Base-by-base conservation (phyloP, 1,139 yeast genomes). In the Debaryomyces singareniensis region DNA sequence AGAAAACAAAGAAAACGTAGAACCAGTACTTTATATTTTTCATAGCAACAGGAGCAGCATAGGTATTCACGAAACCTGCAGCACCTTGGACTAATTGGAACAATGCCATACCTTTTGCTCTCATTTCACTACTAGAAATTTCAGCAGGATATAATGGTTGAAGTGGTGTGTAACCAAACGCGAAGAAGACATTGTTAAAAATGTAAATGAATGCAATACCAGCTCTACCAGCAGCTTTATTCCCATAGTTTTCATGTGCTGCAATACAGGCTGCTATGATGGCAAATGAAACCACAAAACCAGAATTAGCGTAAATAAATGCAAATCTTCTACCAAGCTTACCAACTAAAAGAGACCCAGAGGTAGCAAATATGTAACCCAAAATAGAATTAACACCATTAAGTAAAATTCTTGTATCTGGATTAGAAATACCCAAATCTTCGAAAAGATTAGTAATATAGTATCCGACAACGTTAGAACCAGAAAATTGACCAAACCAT, bases 31-130 rank as follows among this genome's bases (percentile, higher is more conserved):
- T 33, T 24, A 46, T 47, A 22, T 42, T 47, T 25, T 43, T 29
- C 50, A 47, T 45, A 15, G 50, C 51, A n/a, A 35, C 26, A 3
- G 52, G 51, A 5, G 51, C 41, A 13, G 48, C 44, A 31, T 40
- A 46, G 25, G 37, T 36, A 30, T 45, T 45, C 27, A 45, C 36
- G 13, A 48, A 45, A 5, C 38, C 34, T 5, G 49, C 50, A 16
- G 40, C 39, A 24, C 47, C 47, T 3, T 42, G 32, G 5, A 39
- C 33, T 9, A 45, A 27, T 13, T 37, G 32, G 25, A 39, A 36
- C 11, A 45, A 29, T 4, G 41, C 43, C 38, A 43, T 35, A 14
- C 43, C 40, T 26, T 43, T 38, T 15, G 45, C 38, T 29, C 51
- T 43, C 34, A 44, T 35, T 10, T 36, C 39, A 24, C 40, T 43